Percentiles rank a stretch among this genome's conserved stretches.
Conservation (phyloP, 2,329 filamentous ascomycete species). For the Pseudopithomyces chartarum region DNA sequence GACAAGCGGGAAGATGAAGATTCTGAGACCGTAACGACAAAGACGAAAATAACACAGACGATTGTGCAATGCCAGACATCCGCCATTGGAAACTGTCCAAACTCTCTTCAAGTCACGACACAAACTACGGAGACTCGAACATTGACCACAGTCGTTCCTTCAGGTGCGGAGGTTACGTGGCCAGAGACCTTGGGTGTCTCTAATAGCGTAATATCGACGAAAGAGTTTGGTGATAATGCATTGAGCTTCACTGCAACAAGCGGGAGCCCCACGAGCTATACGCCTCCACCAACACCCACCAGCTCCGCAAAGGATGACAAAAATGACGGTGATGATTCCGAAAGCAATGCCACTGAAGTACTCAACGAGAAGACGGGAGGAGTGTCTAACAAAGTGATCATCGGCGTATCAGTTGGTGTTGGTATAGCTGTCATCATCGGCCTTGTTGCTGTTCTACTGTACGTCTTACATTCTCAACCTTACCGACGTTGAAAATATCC, state of each 20-base stretch:
- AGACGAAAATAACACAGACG: constrained; percentile 49
- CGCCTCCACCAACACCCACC: constrained; percentile 33
- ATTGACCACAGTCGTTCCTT: constrained; percentile 41
- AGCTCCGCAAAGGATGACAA: constrained; percentile 2
- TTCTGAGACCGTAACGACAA: constrained; percentile 49
- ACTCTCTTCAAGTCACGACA: constrained; percentile 53
- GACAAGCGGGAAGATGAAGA: constrained; percentile 32
- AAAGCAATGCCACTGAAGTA: background rate
- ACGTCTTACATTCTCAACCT: constrained; percentile 1
- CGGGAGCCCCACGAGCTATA: constrained; percentile 54
- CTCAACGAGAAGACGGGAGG: constrained; percentile 37
- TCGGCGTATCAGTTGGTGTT: constrained; percentile 56
- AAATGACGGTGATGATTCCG: background rate
- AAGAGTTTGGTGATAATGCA: constrained; percentile 50
- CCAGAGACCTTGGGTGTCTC: constrained; percentile 42
- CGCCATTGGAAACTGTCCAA: constrained; percentile 56
- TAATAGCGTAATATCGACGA: constrained; percentile 34
- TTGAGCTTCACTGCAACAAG: constrained; percentile 46
- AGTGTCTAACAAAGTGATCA: constrained; percentile 52
- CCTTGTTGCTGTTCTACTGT: constrained; percentile 16
- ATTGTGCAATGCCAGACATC: constrained; percentile 52
- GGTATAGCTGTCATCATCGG: constrained; percentile 49
- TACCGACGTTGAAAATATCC: background rate
- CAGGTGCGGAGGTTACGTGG: constrained; percentile 46
- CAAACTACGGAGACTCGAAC: constrained; percentile 48